Evolutionary conservation across 2,329 filamentous ascomycete genomes (phyloP), one percentile per base, ranked within the genome.

Genomic region (Pezicula neosporulosa): DNA sequence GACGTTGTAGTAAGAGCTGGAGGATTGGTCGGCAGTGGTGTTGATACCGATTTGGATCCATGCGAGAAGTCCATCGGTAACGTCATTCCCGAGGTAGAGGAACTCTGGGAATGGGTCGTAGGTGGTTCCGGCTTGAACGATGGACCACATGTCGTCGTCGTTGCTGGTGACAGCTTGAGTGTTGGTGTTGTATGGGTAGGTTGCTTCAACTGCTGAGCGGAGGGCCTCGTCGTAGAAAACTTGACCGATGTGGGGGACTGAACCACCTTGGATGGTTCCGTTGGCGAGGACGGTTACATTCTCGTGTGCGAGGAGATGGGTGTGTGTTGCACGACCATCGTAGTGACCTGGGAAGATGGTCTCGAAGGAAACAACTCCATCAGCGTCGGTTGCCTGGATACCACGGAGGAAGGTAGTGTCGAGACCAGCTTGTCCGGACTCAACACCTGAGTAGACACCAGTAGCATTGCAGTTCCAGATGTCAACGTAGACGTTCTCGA

Each of bases 151-250:
- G 59, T 83, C 79, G 1, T 76, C 67, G 8, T 66, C 66, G 59
- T 82, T 82, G 42, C 61, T 65, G 9, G 75, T 82, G 19, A 77
- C 48, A 1, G 56, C 50, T 55, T 77, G 71, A 0, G 65, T 71
- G 66, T 80, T 79, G 52, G 63, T 63, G 8, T 54, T 63, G 65
- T 80, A 80, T 2, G 78, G 77, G 2, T 62, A 54, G 1, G 66
- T 70, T n/a, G 65, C 64, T 55, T 81, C 76, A 48, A 85, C 79
- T 36, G 69, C 56, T 30, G 60, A 57, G 58, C 82, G 75, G 15
- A 86, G 74, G 55, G 73, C 70, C 63, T 85, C 77, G 65, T 85
- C 80, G 62, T 83, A 82, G 73, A 82, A 86, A 51, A 83, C 64
- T 65, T 87, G 82, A 21, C 82, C 82, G 39, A 85, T 74, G 68